Conservation (phyloP, 768 basidiomycete species). For the Phlegmacium glaucopus region DNA sequence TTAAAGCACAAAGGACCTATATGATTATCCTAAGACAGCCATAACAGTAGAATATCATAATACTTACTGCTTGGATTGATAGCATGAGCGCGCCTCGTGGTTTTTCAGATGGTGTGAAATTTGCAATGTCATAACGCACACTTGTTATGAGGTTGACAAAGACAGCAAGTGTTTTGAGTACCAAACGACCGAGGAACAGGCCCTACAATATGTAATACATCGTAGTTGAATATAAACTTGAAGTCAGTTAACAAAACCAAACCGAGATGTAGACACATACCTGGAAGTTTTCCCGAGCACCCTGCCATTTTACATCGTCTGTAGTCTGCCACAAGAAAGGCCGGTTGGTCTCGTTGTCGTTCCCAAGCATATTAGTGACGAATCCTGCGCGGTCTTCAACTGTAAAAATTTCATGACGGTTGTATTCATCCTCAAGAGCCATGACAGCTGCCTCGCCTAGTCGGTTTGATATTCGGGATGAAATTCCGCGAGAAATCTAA, state of each 20-base stretch:
- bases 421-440: not conserved
- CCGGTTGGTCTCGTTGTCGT: not conserved
- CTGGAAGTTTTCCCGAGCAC: not conserved
- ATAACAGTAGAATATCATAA: not conserved
- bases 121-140: no score
- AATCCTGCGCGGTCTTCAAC: not conserved
- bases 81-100: not conserved
- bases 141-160: no score
- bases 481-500: no score
- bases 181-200: no score
- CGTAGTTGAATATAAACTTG: no score
- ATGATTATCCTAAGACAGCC: no score
- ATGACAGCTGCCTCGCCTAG: not conserved
- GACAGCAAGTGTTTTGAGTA: no score
- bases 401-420: not conserved
- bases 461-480: not conserved
- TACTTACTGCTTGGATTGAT: not conserved
- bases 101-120: not conserved
- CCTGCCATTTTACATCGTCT: not conserved
- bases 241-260: no score
- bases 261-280: no score
- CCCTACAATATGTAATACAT: no score
- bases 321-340: not conserved
- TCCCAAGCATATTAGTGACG: not conserved
- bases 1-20: no score